Evolutionary conservation across 768 basidiomycete genomes (phyloP), one percentile per base, ranked within the genome.

Genomic region (Suillus occidentalis): DNA sequence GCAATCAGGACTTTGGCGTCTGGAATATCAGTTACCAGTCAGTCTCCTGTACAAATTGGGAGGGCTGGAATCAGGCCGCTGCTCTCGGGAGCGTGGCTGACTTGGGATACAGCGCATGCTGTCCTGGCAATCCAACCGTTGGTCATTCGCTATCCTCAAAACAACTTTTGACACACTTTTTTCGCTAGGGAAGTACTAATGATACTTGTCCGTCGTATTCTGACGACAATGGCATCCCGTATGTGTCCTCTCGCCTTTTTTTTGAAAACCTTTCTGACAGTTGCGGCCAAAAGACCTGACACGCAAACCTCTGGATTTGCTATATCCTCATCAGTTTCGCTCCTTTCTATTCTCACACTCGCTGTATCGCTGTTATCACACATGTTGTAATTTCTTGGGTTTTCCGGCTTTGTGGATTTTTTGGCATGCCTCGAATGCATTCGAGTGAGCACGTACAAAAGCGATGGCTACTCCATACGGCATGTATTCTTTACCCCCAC

Each of bases 11-110:
- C 71, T 94, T 94, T 79, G 91, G 93, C 59, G 86, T 94, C 22
- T 95, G 93, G 92, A 92, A 93, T 70, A 80, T 92, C 70, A 87
- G 82, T 20, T 94, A 94, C 72, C 76, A 86, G 69, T 80, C 77
- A 36, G 86, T 93, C 12, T 76, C 86, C 37, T 94, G 92, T 70
- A 63, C 83, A 2, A 74, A 84, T 61, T 94, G 92, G 93, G 75
- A 80, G 42, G 93, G 93, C 10, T 82, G 78, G 59, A 80, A 77
- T 22, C 78, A 88, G 64, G 72, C 82, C 18, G 78, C 85, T 16
- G 90, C 91, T 16, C 77, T 94, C 45, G 92, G 92, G 25, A 90
- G 87, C 63, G 88, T 90, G 20, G 71, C 82, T 25, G 77, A 79
- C 65, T 75, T 90, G 39, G 90, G 82, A 13, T 78, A 80, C 22